Base-by-base conservation (phyloP, 768 basidiomycete genomes). In the Asterophora parasitica region DNA sequence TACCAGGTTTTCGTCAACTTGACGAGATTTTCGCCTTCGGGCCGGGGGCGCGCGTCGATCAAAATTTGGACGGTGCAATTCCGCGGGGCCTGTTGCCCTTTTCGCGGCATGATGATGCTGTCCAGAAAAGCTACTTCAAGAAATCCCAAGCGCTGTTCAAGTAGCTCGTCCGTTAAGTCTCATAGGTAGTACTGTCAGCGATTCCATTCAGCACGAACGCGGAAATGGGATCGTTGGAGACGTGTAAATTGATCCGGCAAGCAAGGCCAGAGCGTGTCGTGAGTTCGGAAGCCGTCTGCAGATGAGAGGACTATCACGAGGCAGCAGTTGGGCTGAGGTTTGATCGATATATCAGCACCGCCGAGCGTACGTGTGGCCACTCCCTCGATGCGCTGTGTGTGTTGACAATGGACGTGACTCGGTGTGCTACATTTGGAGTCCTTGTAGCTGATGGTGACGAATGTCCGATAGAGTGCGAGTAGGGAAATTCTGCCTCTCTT, bases 1-100 rank as follows among this genome's bases (percentile, higher is more conserved):
- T 59, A 61, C 55, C 55, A 58, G 11, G 50, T 54, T 31, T 65
- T 65, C 6, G 54, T 60, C 19, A 64, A 17, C n/a, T n/a, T n/a
- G 42, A 60, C 45, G 7, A 48, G 43, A 40, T 46, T 54, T 17
- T 52, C 35, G n/a, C 36, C 38, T n/a, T 35, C 23, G 45, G 16
- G 9, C 48, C 26, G 15, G 50, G n/a, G n/a, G n/a, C n/a, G 52
- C 13, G 36, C 13, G 19, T 51, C 36, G 31, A 54, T 55, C 38
- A 62, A 30, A 13, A 45, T 42, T 35, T 36, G 40, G 16, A 61
- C 39, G 50, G 12, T 50, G 52, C 41, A 60, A 61, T 30, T 51
- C 48, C 9, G 59, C 60, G 17, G 58, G 55, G 8, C 44, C n/a
- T 23, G 23, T 44, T 59, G 28, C 56, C 56, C 19, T 51, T 53